phyloP scores from a whole-genome alignment of 1,139 yeast genomes.

The Candida tetrigidarum region DNA sequence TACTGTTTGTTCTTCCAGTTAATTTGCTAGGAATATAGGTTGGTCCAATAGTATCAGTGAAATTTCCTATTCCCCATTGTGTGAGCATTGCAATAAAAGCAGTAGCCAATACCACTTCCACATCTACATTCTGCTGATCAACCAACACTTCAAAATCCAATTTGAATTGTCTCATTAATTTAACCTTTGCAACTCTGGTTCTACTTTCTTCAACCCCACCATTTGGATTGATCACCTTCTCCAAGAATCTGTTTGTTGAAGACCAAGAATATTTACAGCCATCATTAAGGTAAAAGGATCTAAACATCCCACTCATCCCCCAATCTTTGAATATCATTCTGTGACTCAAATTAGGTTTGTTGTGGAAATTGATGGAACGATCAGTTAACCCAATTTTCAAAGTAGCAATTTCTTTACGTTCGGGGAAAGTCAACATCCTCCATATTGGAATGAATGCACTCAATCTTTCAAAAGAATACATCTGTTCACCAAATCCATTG shows the following conservation, averaged over 20 bases:
- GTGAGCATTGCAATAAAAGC: slow-evolving; percentile 64
- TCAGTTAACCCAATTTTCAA: slow-evolving; percentile 51
- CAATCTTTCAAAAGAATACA: slow-evolving; percentile 55
- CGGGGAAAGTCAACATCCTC: slow-evolving; percentile 50
- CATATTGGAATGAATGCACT: slow-evolving; percentile 56
- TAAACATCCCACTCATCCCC: slow-evolving; percentile 39
- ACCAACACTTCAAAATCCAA: slow-evolving; percentile 62
- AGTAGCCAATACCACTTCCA: slow-evolving; percentile 57
- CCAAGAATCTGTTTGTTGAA: slow-evolving; percentile 52
- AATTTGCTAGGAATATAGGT: slow-evolving; percentile 29
- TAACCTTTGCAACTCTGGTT: slow-evolving; percentile 55
- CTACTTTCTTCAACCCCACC: slow-evolving; percentile 60
- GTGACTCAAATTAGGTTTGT: slow-evolving; percentile 48
- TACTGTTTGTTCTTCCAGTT: slow-evolving; percentile 1
- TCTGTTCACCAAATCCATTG: slow-evolving; percentile 41
- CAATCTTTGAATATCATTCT: slow-evolving; percentile 40
- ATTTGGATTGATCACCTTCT: slow-evolving; percentile 54
- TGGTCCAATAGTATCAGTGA: slow-evolving; percentile 59
- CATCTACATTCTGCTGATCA: slow-evolving; percentile 50
- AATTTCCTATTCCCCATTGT: slow-evolving; percentile 63
- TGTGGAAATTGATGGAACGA: slow-evolving; percentile 55
- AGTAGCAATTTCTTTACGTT: slow-evolving; percentile 53
- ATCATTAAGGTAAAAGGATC: slow-evolving; percentile 51
- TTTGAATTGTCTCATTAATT: slow-evolving; percentile 60
- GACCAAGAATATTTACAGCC: slow-evolving; percentile 62